Base-by-base conservation (phyloP, 768 basidiomycete genomes). In the Mycena leptocephala region DNA sequence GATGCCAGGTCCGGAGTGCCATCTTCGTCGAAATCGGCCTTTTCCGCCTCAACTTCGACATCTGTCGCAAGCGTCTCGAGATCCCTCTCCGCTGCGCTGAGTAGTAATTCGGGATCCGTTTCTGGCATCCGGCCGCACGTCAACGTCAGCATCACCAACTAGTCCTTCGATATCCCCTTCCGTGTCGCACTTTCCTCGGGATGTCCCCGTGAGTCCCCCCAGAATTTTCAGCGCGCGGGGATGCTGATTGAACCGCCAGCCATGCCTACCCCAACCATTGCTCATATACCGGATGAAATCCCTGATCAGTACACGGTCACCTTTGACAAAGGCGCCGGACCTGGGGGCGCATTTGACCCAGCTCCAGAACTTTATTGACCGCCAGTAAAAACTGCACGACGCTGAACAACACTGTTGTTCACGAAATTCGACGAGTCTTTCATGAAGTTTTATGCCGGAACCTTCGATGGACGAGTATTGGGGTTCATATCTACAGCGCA, bases 371-470 rank as follows among this genome's bases (percentile, higher is more conserved):
- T 65, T 65, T 41, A 65, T 65, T 30, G 22, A 26, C n/a, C 20
- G 16, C 26, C 24, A 65, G 51, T 20, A 26, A 46, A 28, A 51
- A 46, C 30, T 65, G 64, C 64, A 20, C 64, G 28, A 65, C 46
- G 28, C 20, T 65, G 28, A 65, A 51, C 20, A 65, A 65, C 24
- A 30, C 43, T n/a, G 46, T 65, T n/a, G 18, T n/a, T 5, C 22
- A 46, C 24, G 28, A 43, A 51, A n/a, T 48, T 65, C 24, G 64
- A 65, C 46, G 41, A 65, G 64, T n/a, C 64, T 2, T 65, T 65
- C 46, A 18, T 65, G 20, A 65, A 65, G 22, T 65, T 65, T 26
- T 65, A 65, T 30, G 18, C 64, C 11, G 64, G 64, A 20, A 46
- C 18, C 28, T 65, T 65, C 46, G 64, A 65, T 30, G 64, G 64